Conservation (phyloP, 2,329 filamentous ascomycete species). For the Podosphaera leucotricha region DNA sequence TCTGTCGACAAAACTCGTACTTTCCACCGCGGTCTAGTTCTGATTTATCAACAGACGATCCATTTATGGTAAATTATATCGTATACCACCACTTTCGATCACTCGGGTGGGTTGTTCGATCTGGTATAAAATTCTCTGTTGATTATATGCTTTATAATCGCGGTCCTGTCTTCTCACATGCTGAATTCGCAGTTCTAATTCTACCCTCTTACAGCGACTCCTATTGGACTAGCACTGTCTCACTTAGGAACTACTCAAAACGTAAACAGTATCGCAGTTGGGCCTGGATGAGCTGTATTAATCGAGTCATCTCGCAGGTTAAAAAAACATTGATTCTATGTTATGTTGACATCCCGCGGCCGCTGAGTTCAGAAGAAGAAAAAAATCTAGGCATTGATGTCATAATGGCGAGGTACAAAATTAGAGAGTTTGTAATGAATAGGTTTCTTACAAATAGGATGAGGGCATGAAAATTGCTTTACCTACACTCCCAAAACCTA, state of each 20-base stretch:
- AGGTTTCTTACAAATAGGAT: slow-evolving; percentile 34
- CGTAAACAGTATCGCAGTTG: slow-evolving; percentile 31
- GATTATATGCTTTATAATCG: slow-evolving; percentile 90
- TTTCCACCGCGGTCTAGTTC: slow-evolving; percentile 30
- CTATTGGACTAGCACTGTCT: slow-evolving; percentile 36
- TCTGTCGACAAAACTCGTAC: slow-evolving; percentile 47
- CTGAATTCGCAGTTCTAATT: slow-evolving; percentile 73
- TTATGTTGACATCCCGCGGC: slow-evolving; percentile 75
- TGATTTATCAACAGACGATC: slow-evolving; percentile 46
- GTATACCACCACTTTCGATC: slow-evolving; percentile 94
- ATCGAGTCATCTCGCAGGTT: slow-evolving; percentile 73
- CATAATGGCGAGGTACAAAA: slow-evolving; percentile 43
- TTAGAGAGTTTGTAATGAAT: slow-evolving; percentile 60
- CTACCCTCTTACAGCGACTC: slow-evolving; percentile 57
- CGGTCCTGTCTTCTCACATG: slow-evolving; percentile 83
- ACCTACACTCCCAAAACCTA: background rate
- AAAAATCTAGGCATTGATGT: slow-evolving; percentile 31
- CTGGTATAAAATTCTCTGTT: slow-evolving; percentile 82
- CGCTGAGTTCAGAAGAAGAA: slow-evolving; percentile 24
- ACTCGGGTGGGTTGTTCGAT: slow-evolving; percentile 78
- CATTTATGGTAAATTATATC: slow-evolving; percentile 66
- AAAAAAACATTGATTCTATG: slow-evolving; percentile 72
- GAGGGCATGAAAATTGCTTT: background rate
- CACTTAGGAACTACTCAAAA: slow-evolving; percentile 26
- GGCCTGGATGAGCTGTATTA: slow-evolving; percentile 74